A percentile compares a stretch with the other conserved stretches of the same genome.
Evolutionary conservation across 106 monocot species (phyloP).

Genomic region (Vanilla planifolia): DNA sequence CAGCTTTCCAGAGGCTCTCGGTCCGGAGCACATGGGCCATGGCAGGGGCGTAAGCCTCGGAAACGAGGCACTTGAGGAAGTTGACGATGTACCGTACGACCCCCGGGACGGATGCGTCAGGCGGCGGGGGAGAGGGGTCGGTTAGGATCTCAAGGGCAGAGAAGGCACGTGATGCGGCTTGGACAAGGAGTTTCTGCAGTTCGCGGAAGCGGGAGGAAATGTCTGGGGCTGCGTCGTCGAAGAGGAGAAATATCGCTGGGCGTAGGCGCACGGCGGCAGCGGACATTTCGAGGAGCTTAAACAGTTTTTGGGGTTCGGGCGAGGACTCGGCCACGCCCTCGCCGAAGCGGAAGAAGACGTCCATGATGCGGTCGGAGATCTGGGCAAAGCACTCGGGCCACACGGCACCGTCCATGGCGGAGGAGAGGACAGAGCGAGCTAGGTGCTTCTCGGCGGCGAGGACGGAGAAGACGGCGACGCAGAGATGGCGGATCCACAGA

Average conservation of each 20-base stretch:
- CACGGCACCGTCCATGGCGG: conserved; percentile 22
- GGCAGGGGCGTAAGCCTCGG: conserved; percentile 8
- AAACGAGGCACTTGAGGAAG: conserved; percentile 30
- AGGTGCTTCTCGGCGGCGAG: conserved; percentile 39
- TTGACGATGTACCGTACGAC: conserved; percentile 36
- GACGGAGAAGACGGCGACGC: conserved; percentile 19
- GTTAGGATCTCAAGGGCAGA: conserved; percentile 24
- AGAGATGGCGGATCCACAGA: conserved; percentile 39
- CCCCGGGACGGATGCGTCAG: conserved; percentile 24
- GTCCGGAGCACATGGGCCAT: conserved; percentile 37
- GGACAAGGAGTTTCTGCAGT: conserved; percentile 38
- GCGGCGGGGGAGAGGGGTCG: conserved; percentile 10
- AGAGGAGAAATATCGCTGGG: conserved; percentile 14
- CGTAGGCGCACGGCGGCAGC: conserved; percentile 16
- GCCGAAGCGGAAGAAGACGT: conserved; percentile 49
- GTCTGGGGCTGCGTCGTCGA: conserved; percentile 26
- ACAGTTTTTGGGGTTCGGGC: conserved; percentile 40
- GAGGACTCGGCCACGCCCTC: conserved; percentile 41
- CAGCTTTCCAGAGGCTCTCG: conserved; percentile 28
- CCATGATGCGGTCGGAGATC: conserved; percentile 44
- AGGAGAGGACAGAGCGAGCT: conserved; percentile 20
- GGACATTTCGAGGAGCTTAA: conserved; percentile 54
- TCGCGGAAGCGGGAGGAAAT: conserved; percentile 33
- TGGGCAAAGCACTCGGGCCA: conserved; percentile 47
- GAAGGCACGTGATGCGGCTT: conserved; percentile 30